phyloP scores from a whole-genome alignment of 108 stramenopile species.

The Skeletonema grethae region DNA sequence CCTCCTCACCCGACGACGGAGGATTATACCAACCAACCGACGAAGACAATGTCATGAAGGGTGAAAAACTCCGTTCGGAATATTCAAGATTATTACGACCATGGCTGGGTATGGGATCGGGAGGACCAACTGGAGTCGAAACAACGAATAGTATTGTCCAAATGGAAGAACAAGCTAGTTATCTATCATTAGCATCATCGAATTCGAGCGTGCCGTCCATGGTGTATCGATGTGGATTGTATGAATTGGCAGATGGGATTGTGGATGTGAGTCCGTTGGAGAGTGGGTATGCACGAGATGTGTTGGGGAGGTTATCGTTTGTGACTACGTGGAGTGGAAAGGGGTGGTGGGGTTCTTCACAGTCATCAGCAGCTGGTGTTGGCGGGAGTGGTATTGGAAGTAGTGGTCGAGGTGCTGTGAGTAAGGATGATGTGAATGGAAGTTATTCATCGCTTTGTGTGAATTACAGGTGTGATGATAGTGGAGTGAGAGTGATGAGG shows the following conservation, averaged over 20 bases:
- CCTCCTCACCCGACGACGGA: conserved; percentile 44
- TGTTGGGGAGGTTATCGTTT: conserved; percentile 71
- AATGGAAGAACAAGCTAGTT: conserved; percentile 36
- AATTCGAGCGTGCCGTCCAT: conserved; percentile 15
- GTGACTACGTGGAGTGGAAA: conserved; percentile 39
- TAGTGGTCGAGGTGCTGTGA: neutral
- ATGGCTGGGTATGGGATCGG: conserved; percentile 41
- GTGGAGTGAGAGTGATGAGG: conserved; percentile 45
- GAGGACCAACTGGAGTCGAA: conserved; percentile 3
- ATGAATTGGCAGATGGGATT: conserved; percentile 71
- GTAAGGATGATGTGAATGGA: conserved; percentile 10
- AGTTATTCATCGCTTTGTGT: conserved; percentile 35
- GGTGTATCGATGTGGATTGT: conserved; percentile 63
- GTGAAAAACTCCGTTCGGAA: conserved; percentile 29
- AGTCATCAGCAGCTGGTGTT: neutral
- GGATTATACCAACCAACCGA: conserved; percentile 29
- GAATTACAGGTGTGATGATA: conserved; percentile 44
- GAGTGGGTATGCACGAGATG: conserved; percentile 78
- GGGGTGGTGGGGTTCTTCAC: conserved; percentile 45
- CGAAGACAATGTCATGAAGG: conserved; percentile 17
- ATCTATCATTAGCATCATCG: conserved; percentile 7
- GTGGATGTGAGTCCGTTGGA: conserved; percentile 82
- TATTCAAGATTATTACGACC: conserved; percentile 32
- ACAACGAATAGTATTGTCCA: conserved; percentile 2
- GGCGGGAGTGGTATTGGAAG: neutral